phyloP scores from a whole-genome alignment of 805 yeast species.

The Priceomyces castillae region DNA sequence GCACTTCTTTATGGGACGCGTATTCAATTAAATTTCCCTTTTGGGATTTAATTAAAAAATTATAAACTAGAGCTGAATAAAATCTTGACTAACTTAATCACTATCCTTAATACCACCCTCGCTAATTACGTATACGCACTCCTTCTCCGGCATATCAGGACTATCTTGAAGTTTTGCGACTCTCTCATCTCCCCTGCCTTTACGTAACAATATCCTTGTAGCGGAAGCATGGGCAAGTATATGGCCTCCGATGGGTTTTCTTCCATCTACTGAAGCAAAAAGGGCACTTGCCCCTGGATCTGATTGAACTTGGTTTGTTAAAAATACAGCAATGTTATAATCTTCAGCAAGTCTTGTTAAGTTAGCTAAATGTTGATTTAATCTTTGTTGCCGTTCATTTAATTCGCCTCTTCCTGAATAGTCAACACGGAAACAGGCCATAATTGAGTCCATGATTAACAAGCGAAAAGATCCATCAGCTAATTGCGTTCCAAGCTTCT shows the following conservation, averaged over 20 bases:
- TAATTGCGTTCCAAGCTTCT: constrained; percentile 13
- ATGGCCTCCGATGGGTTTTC: constrained; percentile 17
- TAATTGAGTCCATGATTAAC: constrained; percentile 14
- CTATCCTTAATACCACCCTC: constrained; percentile 17
- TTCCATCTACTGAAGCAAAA: constrained; percentile 16
- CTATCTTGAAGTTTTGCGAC: constrained; percentile 16
- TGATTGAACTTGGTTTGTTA: constrained; percentile 17
- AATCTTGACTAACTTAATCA: constrained; percentile 10
- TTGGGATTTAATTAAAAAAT: constrained; percentile 14
- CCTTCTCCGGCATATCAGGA: constrained; percentile 16
- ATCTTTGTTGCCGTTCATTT: constrained; percentile 16
- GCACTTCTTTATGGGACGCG: constrained; percentile 18
- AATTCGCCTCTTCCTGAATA: constrained; percentile 16
- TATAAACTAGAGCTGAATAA: too few relatives aligned
- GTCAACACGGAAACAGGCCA: constrained; percentile 16
- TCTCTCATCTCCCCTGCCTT: constrained; percentile 17
- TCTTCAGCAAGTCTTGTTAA: constrained; percentile 14
- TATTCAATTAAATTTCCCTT: constrained; percentile 25
- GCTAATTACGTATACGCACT: constrained; percentile 15
- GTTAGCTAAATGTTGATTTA: constrained; percentile 14
- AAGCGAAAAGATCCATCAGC: constrained; percentile 14
- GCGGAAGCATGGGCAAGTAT: constrained; percentile 16
- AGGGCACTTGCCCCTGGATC: constrained; percentile 17
- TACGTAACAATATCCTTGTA: constrained; percentile 14
- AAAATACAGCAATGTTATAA: constrained; percentile 14